Base-by-base conservation (phyloP, 176 grass and related monocot species). In the Avena insularis region DNA sequence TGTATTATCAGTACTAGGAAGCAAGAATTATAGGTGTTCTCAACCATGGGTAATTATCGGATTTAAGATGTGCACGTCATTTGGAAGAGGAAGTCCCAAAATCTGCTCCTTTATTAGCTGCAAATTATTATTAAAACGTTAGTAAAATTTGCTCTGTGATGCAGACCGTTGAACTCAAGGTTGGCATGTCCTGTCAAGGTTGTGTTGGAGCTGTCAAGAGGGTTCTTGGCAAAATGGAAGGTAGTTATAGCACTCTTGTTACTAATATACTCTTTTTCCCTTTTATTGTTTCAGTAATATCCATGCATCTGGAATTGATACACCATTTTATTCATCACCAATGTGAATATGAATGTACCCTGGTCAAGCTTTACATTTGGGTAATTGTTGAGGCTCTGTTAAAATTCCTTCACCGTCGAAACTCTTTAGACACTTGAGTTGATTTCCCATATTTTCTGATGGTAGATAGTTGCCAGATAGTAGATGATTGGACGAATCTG, bases 151-250 rank as follows among this genome's bases (percentile, higher is more conserved):
- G 5, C 38, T 63, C 63, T 71, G 11, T 79, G 31, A 31, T 85
- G 79, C 88, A 98, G 96, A 98, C 94, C 45, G 90, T 98, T 53
- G 90, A 90, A 19, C 96, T 98, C 80, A 96, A 36, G 89, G 96
- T 98, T 90, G 94, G 85, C 67, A 98, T 98, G 96, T 87, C 90
- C 75, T 98, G 96, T 12, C 69, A 96, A 90, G 93, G 96, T 29
- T 98, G 96, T 66, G 93, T 93, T 55, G 96, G 96, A 87, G 96
- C 94, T 87, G 93, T 96, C 68, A 98, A 98, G 85, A 85, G 96
- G 66, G 96, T 98, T 61, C 90, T 98, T 5, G 87, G 86, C 47
- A 98, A 96, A 85, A 96, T 98, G 96, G 88, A 98, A 96, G 96
- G 94, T 98, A 71, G 7, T 0, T 85, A 79, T 43, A 7, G 10